Evolutionary conservation across 1,284 basidiomycete species (phyloP), one percentile per base, ranked within the genome.

Genomic region (Trametes versicolor): DNA sequence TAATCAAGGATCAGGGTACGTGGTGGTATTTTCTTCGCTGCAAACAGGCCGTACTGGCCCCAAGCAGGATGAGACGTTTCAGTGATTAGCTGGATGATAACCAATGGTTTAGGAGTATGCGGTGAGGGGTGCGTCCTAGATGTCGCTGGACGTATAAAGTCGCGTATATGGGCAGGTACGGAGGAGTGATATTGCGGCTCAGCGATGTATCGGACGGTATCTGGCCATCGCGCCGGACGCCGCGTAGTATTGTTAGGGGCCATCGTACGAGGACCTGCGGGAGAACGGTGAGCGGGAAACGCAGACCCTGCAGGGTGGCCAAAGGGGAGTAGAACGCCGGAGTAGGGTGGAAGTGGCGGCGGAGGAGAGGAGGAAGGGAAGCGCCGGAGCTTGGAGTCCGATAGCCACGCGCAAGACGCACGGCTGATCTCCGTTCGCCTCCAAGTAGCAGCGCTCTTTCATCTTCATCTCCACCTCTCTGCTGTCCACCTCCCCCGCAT

Each of bases 21-120:
- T 4, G 86, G 80, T 1, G 84, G 80, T 29, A 97, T 90, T 73
- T 89, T 93, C 64, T 84, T 86, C 25, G 81, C 78, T 8, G 94
- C 90, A 76, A 97, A 97, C 17, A 98, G 82, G 0, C 96, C 96
- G 69, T 78, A 81, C 74, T 98, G 96, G 0, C 94, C 94, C 87
- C 84, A 23, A 55, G 75, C 73, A 76, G 85, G 75, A 89, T 88
- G 68, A 4, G 69, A 55, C 19, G 65, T 55, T 9, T 71, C 71
- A 25, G 65, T 57, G 51, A 77, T 76, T 6, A 36, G 53, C 41
- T 72, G 71, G 25, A 76, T 76, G n/a, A 62, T 55, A 21, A 75
- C 71, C 19, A 56, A 47, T 8, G 54, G 58, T 50, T 62, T 69
- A n/a, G 34, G 52, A n/a, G 23, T 12, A 10, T 32, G 34, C 10